A percentile compares a stretch with the other conserved stretches of the same genome.
phyloP scores from a whole-genome alignment of 192 early-diverging fungal genomes.

The Cladochytrium replicatum region DNA sequence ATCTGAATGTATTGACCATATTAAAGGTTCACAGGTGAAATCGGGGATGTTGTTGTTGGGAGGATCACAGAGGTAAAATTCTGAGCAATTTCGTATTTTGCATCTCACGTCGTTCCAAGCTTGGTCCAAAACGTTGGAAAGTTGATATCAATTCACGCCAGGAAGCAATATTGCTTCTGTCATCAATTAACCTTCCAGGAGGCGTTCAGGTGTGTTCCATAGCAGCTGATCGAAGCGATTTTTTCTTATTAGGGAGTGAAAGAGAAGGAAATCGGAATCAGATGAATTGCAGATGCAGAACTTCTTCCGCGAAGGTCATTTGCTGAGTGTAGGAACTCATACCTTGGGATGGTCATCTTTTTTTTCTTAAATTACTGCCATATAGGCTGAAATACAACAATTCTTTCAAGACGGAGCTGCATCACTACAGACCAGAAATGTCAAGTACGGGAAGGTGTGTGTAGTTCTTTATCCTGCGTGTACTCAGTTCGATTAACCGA shows the following conservation, averaged over 20 bases:
- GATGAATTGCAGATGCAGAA: constrained; percentile 95
- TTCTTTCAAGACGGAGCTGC: constrained; percentile 81
- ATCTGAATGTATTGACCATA: background rate
- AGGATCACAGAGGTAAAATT: constrained; percentile 71
- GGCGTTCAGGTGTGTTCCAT: constrained; percentile 64
- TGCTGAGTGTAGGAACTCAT: constrained; percentile 59
- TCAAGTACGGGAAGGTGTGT: constrained; percentile 81
- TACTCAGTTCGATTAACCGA: background rate
- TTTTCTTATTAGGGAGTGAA: background rate
- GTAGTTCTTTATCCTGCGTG: constrained; percentile 12
- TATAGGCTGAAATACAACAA: constrained; percentile 67
- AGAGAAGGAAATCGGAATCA: constrained; percentile 86
- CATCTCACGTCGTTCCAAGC: constrained; percentile 13
- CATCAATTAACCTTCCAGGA: constrained; percentile 88
- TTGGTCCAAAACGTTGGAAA: constrained; percentile 86
- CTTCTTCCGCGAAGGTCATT: constrained; percentile 90
- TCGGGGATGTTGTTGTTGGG: constrained; percentile 95
- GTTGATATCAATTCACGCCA: constrained; percentile 83
- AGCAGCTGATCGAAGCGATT: background rate
- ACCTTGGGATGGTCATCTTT: background rate
- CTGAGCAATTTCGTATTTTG: background rate
- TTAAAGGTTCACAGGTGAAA: constrained; percentile 69
- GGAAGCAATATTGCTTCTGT: constrained; percentile 78
- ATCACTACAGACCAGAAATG: constrained; percentile 79
- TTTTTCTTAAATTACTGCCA: background rate